Percentiles rank a stretch among this genome's conserved stretches.
phyloP scores from a whole-genome alignment of 2,329 filamentous ascomycete genomes.

The Calcarisporium arbuscula region DNA sequence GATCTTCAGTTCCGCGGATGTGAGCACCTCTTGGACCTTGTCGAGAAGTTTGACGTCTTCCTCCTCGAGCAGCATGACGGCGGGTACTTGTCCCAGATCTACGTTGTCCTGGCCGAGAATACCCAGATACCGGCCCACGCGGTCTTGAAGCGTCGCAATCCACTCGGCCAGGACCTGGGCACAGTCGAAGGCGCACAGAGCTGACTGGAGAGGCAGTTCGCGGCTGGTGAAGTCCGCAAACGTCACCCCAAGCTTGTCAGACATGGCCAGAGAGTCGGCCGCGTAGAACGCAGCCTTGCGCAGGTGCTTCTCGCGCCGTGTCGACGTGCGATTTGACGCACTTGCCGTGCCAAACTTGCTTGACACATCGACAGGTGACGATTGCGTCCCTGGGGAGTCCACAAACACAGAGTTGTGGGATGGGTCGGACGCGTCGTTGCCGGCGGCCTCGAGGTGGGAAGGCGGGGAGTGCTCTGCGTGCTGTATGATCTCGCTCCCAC shows the following conservation, averaged over 20 bases:
- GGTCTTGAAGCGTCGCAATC: conserved; percentile 87
- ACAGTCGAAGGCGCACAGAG: conserved; percentile 90
- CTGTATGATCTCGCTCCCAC: conserved; percentile 68
- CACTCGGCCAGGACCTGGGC: conserved; percentile 91
- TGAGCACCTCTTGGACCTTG: conserved; percentile 75
- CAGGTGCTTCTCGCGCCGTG: conserved; percentile 77
- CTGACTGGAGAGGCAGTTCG: conserved; percentile 83
- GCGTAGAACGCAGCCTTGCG: conserved; percentile 95
- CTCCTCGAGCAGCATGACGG: conserved; percentile 83
- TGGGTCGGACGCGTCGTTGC: conserved; percentile 41
- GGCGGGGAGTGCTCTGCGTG: conserved; percentile 59
- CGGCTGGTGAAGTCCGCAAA: conserved; percentile 79
- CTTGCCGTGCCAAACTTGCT: conserved; percentile 24
- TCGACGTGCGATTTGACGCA: conserved; percentile 40
- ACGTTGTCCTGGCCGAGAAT: conserved; percentile 78
- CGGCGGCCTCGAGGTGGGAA: conserved; percentile 38
- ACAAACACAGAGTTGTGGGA: conserved; percentile 39
- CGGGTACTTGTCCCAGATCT: conserved; percentile 73
- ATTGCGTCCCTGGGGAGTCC: conserved; percentile 46
- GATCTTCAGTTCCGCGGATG: conserved; percentile 74
- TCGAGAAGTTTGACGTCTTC: conserved; percentile 81
- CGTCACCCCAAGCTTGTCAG: conserved; percentile 76
- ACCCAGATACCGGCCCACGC: conserved; percentile 83
- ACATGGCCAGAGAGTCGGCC: conserved; percentile 83
- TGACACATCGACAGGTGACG: conserved; percentile 41